Evolutionary conservation across 2,329 filamentous ascomycete genomes (phyloP).

Genomic region (Xylaria sp.): DNA sequence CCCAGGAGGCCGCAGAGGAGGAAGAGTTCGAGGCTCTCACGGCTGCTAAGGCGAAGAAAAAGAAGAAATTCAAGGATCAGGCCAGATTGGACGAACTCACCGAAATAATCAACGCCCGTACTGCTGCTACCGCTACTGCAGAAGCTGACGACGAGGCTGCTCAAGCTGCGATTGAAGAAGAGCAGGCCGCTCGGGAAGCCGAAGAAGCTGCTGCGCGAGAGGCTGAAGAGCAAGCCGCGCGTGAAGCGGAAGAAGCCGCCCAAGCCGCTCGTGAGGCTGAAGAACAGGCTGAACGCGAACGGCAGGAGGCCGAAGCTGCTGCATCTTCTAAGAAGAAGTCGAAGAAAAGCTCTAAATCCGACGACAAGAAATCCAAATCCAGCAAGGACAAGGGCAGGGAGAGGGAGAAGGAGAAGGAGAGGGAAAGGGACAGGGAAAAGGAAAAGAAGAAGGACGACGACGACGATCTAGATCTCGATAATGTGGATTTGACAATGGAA

Average conservation of each 20-base stretch:
- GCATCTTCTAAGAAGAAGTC: constrained; percentile 52
- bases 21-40: constrained; percentile 16
- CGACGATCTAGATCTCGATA: constrained; percentile 48
- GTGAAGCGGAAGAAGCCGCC: constrained; percentile 34
- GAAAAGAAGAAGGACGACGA: constrained; percentile 45
- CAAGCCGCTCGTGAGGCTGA: constrained; percentile 46
- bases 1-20: constrained; percentile 47
- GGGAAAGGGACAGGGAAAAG: constrained; percentile 46
- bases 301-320: constrained; percentile 49
- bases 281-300: constrained; percentile 45
- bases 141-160: constrained; percentile 37
- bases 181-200: constrained; percentile 36
- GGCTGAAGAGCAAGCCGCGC: constrained; percentile 14
- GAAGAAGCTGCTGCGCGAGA: constrained; percentile 33
- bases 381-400: constrained; percentile 45
- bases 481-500: constrained; percentile 48
- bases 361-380: constrained; percentile 52
- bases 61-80: constrained; percentile 28
- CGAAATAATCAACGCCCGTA: constrained; percentile 31
- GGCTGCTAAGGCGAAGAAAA: constrained; percentile 17
- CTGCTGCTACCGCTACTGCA: background rate
- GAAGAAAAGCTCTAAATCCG: constrained; percentile 53
- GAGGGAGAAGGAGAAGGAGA: constrained; percentile 42
- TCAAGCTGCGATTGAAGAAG: constrained; percentile 42
- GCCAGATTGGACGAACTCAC: constrained; percentile 32